These are phyloP conservation scores for Marvania coccoides DNA, from an alignment of 139 green algal species.

Conservation along the genomic window DNA sequence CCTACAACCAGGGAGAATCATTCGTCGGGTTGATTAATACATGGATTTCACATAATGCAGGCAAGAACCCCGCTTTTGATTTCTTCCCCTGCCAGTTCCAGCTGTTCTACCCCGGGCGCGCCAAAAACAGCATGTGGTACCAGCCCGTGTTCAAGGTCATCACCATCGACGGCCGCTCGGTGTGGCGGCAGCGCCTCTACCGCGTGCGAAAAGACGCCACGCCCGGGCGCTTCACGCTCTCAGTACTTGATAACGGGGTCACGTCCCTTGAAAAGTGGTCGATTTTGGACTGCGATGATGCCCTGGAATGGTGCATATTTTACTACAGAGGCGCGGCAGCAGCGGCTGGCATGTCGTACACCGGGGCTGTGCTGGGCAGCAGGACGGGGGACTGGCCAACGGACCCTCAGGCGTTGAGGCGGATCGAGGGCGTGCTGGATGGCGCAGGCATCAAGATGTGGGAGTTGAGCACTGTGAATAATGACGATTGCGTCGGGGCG, in stretches of 20 bases:
- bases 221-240: slow-evolving; percentile 69
- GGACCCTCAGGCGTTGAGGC: background rate
- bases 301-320: slow-evolving; percentile 55
- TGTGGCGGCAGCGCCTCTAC: slow-evolving; percentile 82
- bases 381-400: slow-evolving; percentile 24
- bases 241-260: slow-evolving; percentile 90
- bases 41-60: too few relatives aligned
- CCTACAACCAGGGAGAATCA: too few relatives aligned
- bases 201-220: slow-evolving; percentile 46
- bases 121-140: slow-evolving; percentile 71
- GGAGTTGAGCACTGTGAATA: slow-evolving; percentile 78
- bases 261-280: slow-evolving; percentile 78
- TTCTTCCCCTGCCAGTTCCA: slow-evolving; percentile 82
- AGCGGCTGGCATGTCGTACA: slow-evolving; percentile 19
- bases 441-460: slow-evolving; percentile 71
- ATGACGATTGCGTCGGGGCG: slow-evolving; percentile 36
- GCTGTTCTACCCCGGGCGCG: slow-evolving; percentile 81
- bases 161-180: slow-evolving; percentile 58
- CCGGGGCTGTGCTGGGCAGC: slow-evolving; percentile 29
- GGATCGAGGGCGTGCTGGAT: slow-evolving; percentile 16
- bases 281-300: slow-evolving; percentile 79
- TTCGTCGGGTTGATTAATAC: too few relatives aligned
- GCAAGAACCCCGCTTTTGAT: slow-evolving; percentile 72
- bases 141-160: slow-evolving; percentile 73
- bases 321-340: slow-evolving; percentile 24